Conservation (phyloP, 257 asterid species). For the Primulina huaijiensis region DNA sequence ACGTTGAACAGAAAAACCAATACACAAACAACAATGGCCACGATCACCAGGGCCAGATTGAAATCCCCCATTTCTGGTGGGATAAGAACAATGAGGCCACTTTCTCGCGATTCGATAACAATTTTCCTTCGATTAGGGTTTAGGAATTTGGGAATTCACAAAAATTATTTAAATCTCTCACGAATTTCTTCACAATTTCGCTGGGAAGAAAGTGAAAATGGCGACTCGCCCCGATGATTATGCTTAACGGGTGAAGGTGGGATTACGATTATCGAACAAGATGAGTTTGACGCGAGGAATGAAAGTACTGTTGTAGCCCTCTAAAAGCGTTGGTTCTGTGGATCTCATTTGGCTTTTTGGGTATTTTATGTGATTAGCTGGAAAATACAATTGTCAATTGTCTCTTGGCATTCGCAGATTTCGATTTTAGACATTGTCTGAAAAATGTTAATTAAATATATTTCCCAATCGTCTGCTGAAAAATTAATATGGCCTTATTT, state of each 20-base stretch:
- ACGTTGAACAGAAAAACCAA: slow-evolving; percentile 79
- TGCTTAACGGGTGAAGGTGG: slow-evolving; percentile 17
- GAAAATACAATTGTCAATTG: neutral
- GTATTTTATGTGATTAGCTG: neutral
- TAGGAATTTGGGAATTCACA: slow-evolving; percentile 20
- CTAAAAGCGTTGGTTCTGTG: neutral
- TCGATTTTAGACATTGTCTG: no score
- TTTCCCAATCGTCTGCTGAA: no score
- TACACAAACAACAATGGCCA: slow-evolving; percentile 80
- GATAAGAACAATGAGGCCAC: slow-evolving; percentile 28
- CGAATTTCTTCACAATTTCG: slow-evolving; percentile 9
- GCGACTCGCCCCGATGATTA: slow-evolving; percentile 32
- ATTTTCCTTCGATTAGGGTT: slow-evolving; percentile 11
- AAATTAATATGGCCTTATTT: no score
- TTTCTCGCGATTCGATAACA: slow-evolving; percentile 34
- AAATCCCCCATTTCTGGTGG: slow-evolving; percentile 86
- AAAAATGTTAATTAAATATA: no score
- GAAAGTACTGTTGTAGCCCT: slow-evolving; percentile 31
- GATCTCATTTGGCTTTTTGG: neutral
- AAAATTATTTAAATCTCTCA: neutral
- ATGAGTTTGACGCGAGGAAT: slow-evolving; percentile 22
- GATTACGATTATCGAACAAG: slow-evolving; percentile 5
- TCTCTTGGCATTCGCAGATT: no score
- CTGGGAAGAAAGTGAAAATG: slow-evolving; percentile 15
- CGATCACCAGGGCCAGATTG: slow-evolving; percentile 87